Evolutionary conservation across 306 rosid species (phyloP).

Genomic region (Biancaea sappan): DNA sequence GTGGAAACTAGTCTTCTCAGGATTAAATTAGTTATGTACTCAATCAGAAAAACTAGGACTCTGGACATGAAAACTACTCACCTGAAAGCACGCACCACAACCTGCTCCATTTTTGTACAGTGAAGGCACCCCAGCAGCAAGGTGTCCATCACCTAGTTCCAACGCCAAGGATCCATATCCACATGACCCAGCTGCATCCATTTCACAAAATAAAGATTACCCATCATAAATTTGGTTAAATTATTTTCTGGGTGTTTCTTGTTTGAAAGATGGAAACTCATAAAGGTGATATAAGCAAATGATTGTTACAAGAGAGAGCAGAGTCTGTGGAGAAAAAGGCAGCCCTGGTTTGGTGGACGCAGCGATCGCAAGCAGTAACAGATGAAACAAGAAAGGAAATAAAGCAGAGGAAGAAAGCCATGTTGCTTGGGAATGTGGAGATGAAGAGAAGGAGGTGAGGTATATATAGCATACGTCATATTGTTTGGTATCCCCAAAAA

Average conservation of each 20-base stretch:
- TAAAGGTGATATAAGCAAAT: background rate
- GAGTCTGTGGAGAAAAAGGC: slow-evolving; percentile 55
- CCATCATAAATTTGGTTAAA: slow-evolving; percentile 26
- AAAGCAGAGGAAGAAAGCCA: slow-evolving; percentile 52
- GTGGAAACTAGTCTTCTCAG: too few species aligned
- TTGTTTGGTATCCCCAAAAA: slow-evolving; percentile 40
- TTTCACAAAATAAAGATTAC: slow-evolving; percentile 24
- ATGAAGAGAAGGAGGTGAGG: background rate
- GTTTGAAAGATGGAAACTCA: background rate
- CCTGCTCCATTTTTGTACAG: slow-evolving; percentile 79
- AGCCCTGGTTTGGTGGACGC: slow-evolving; percentile 64
- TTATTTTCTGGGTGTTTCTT: background rate
- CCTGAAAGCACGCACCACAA: slow-evolving; percentile 95
- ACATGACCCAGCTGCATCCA: slow-evolving; percentile 84
- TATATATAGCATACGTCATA: slow-evolving; percentile 33
- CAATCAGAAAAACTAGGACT: background rate
- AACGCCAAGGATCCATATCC: slow-evolving; percentile 77
- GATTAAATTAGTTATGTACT: too few species aligned
- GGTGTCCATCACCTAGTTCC: slow-evolving; percentile 53
- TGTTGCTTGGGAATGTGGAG: slow-evolving; percentile 25
- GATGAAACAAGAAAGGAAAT: slow-evolving; percentile 55
- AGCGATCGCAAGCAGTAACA: slow-evolving; percentile 75
- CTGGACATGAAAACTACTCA: background rate
- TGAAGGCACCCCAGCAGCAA: slow-evolving; percentile 72
- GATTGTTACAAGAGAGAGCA: slow-evolving; percentile 61